Evolutionary conservation across 2,329 filamentous ascomycete species (phyloP).

Genomic region (Pochonia chlamydosporia): DNA sequence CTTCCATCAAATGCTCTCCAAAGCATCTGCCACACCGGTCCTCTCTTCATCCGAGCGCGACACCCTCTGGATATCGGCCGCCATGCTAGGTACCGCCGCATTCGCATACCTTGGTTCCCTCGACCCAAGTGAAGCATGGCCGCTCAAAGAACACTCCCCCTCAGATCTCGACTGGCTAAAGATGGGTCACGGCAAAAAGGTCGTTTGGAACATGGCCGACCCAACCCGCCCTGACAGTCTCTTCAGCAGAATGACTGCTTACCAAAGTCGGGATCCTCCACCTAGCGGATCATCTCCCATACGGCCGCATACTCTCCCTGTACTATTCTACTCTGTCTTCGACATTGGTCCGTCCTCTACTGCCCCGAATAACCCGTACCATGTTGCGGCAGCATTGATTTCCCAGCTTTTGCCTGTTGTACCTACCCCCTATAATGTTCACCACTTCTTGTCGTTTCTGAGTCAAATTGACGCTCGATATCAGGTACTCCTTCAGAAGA

Average conservation of each 20-base stretch:
- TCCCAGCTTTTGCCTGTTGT: constrained; percentile 29
- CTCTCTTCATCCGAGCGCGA: constrained; percentile 35
- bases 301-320: constrained; percentile 20
- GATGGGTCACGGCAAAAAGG: constrained; percentile 27
- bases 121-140: constrained; percentile 46
- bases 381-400: constrained; percentile 28
- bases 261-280: constrained; percentile 1
- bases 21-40: constrained; percentile 16
- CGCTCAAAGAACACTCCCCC: constrained; percentile 36
- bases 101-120: constrained; percentile 38
- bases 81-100: constrained; percentile 38
- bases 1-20: constrained; percentile 38
- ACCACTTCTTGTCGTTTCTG: constrained; percentile 43
- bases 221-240: constrained; percentile 40
- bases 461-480: constrained; percentile 37
- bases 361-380: constrained; percentile 24
- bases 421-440: constrained; percentile 31
- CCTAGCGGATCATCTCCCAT: constrained; percentile 12
- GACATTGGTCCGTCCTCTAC: constrained; percentile 14
- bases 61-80: constrained; percentile 39
- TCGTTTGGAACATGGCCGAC: constrained; percentile 44
- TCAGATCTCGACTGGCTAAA: constrained; percentile 53
- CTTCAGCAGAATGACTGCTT: constrained; percentile 28
- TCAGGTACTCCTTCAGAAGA: constrained; percentile 36
- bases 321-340: constrained; percentile 24